These are phyloP conservation scores for Podospora pseudopauciseta DNA, from an alignment of 495 filamentous ascomycete species.

Conservation along the genomic window DNA sequence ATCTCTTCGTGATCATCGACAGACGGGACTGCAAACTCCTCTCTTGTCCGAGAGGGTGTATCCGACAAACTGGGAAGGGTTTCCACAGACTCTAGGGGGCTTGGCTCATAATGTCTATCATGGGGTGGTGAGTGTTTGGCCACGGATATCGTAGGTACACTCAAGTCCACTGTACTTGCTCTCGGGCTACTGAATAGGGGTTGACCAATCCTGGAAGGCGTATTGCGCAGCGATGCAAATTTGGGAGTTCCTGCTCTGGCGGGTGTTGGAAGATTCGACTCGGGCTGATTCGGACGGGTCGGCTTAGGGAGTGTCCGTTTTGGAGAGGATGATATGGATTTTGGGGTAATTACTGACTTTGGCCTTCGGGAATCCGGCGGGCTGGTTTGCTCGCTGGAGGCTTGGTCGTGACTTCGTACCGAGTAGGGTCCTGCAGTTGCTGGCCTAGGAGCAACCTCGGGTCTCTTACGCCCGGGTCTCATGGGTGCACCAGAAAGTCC, in stretches of 20 bases:
- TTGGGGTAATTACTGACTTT: conserved; percentile 38
- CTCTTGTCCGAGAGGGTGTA: conserved; percentile 29
- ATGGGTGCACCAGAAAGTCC: conserved; percentile 56
- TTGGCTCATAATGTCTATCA: conserved; percentile 1
- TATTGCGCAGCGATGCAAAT: conserved; percentile 34
- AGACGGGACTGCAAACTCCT: conserved; percentile 14
- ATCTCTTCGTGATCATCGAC: not conserved
- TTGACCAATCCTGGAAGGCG: conserved; percentile 35
- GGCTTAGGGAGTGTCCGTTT: conserved; percentile 42
- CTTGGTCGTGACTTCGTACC: conserved; percentile 46
- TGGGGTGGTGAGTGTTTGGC: not conserved
- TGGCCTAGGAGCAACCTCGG: conserved; percentile 49
- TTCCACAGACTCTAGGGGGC: conserved; percentile 41
- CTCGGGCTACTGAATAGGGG: conserved; percentile 8
- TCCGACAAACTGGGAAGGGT: conserved; percentile 49
- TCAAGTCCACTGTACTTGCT: not conserved
- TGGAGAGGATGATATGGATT: conserved; percentile 39
- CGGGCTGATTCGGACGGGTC: conserved; percentile 40
- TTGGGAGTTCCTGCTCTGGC: conserved; percentile 29
- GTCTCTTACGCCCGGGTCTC: conserved; percentile 48
- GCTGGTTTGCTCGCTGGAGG: conserved; percentile 41
- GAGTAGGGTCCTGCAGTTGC: conserved; percentile 58
- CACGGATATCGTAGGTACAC: conserved; percentile 14
- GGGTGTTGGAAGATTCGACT: conserved; percentile 40
- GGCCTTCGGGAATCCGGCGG: conserved; percentile 34